Evolutionary conservation across 768 basidiomycete genomes (phyloP).

Genomic region (Rhodotorula babjevae): DNA sequence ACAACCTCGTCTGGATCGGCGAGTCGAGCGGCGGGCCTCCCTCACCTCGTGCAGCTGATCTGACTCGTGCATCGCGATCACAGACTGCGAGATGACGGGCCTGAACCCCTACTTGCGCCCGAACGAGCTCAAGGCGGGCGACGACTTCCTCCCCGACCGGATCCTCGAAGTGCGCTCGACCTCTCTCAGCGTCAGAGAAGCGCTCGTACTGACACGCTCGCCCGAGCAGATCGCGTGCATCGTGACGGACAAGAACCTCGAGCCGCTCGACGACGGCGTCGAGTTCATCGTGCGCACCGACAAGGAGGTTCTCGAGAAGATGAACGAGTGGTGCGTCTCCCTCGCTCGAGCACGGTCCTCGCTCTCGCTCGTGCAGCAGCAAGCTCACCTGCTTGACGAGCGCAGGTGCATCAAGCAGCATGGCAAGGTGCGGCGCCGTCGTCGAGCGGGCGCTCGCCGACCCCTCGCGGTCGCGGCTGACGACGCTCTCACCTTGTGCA

Average conservation of each 20-base stretch:
- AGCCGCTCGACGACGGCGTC: constrained; percentile 48
- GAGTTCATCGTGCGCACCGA: constrained; percentile 48
- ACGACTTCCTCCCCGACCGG: constrained; percentile 26
- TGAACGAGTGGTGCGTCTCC: constrained; percentile 49
- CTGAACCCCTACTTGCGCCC: constrained; percentile 31
- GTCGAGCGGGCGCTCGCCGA: background rate
- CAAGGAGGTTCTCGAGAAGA: constrained; percentile 47
- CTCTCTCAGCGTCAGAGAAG: background rate
- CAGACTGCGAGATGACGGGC: constrained; percentile 40
- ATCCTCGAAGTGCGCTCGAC: constrained; percentile 31
- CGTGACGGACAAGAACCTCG: constrained; percentile 48
- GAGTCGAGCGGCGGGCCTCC: too few species aligned
- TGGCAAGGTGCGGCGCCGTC: constrained; percentile 19
- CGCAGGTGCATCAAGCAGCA: constrained; percentile 37
- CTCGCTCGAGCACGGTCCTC: too few species aligned
- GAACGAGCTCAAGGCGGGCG: constrained; percentile 9
- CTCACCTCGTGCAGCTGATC: accelerated
- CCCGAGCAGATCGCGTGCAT: constrained; percentile 48
- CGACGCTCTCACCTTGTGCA: background rate
- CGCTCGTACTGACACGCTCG: background rate
- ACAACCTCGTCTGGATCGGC: constrained; percentile 40
- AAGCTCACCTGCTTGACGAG: accelerated
- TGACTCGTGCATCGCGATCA: background rate
- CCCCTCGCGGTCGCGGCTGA: background rate
- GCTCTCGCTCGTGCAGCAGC: background rate